phyloP scores from a whole-genome alignment of 805 yeast species.

The Ogataea zsoltii region DNA sequence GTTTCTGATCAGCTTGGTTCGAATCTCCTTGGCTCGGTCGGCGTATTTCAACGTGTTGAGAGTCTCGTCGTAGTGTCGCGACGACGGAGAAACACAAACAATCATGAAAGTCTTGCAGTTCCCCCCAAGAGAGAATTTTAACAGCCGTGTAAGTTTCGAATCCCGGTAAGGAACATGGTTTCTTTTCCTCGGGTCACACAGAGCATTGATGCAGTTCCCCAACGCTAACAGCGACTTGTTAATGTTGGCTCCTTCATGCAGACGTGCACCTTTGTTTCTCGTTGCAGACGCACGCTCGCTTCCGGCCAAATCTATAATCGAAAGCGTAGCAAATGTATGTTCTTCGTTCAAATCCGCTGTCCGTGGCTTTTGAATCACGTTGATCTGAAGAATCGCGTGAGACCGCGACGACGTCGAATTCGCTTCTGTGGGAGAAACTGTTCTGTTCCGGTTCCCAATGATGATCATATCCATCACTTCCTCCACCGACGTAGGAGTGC shows the following conservation, averaged over 20 bases:
- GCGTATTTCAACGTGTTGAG: slow-evolving; percentile 90
- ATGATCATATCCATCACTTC: slow-evolving; percentile 79
- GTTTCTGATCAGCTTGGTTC: slow-evolving; percentile 75
- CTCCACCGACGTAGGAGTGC: slow-evolving; percentile 59
- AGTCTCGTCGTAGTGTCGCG: slow-evolving; percentile 89
- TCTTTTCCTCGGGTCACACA: slow-evolving; percentile 68
- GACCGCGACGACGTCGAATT: slow-evolving; percentile 89
- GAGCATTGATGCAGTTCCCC: slow-evolving; percentile 92
- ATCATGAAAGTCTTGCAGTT: slow-evolving; percentile 96
- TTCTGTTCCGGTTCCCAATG: slow-evolving; percentile 71
- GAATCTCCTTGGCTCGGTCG: slow-evolving; percentile 85
- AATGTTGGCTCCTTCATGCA: slow-evolving; percentile 92
- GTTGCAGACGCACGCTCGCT: slow-evolving; percentile 94
- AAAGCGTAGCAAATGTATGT: slow-evolving; percentile 75
- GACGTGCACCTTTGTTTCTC: slow-evolving; percentile 74
- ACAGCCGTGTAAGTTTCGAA: slow-evolving; percentile 81
- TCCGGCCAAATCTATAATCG: slow-evolving; percentile 92
- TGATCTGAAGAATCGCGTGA: slow-evolving; percentile 88
- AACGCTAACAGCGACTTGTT: slow-evolving; percentile 84
- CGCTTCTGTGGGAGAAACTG: slow-evolving; percentile 87
- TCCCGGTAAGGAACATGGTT: slow-evolving; percentile 89
- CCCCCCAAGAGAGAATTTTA: slow-evolving; percentile 90
- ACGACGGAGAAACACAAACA: slow-evolving; percentile 88
- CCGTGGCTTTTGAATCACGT: slow-evolving; percentile 57
- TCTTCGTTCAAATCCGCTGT: slow-evolving; percentile 65